These are phyloP conservation scores for Knufia fluminis DNA, from an alignment of 2,329 filamentous ascomycete genomes.

Conservation along the genomic window DNA sequence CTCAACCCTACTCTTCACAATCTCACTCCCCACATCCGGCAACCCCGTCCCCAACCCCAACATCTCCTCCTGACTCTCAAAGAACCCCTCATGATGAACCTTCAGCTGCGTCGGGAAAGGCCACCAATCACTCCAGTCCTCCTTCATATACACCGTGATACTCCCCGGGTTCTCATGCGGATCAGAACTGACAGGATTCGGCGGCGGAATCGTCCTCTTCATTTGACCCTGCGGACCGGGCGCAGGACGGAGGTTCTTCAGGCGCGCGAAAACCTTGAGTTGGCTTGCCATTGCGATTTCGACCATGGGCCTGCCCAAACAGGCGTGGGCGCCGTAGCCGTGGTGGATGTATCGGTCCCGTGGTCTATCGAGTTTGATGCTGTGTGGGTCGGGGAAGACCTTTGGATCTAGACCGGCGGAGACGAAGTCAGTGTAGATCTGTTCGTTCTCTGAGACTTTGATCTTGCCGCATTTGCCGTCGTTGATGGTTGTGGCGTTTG, in stretches of 20 bases:
- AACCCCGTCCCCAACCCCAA: slow-evolving; percentile 18
- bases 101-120: slow-evolving; percentile 31
- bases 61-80: slow-evolving; percentile 16
- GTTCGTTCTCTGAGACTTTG: slow-evolving; percentile 14
- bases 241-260: slow-evolving; percentile 34
- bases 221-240: slow-evolving; percentile 33
- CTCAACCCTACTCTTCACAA: slow-evolving; percentile 13
- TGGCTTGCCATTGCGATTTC: slow-evolving; percentile 35
- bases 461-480: slow-evolving; percentile 16
- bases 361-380: slow-evolving; percentile 38
- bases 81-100: slow-evolving; percentile 22
- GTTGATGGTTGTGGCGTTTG: slow-evolving; percentile 15
- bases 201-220: slow-evolving; percentile 30
- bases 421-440: slow-evolving; percentile 23
- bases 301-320: slow-evolving; percentile 35
- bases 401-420: slow-evolving; percentile 29
- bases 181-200: slow-evolving; percentile 22
- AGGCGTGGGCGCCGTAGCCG: slow-evolving; percentile 41
- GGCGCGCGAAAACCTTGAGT: slow-evolving; percentile 32
- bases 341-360: slow-evolving; percentile 35
- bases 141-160: slow-evolving; percentile 36
- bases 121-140: slow-evolving; percentile 34
- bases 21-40: slow-evolving; percentile 16
- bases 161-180: slow-evolving; percentile 28
- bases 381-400: slow-evolving; percentile 31